Conservation (phyloP, 805 yeast species). For the Zygoascus biomembranicola region DNA sequence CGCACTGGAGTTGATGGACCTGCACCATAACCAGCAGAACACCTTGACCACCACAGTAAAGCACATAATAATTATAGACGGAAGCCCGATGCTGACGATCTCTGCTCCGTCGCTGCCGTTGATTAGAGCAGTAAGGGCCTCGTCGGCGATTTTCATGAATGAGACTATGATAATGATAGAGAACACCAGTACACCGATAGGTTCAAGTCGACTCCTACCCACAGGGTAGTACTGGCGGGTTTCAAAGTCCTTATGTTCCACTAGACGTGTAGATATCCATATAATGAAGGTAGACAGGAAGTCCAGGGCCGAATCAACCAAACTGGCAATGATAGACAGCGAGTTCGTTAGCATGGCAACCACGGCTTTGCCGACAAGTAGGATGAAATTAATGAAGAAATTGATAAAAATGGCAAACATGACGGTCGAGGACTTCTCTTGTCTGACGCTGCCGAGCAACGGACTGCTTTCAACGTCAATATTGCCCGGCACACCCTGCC, state of each 20-base stretch:
- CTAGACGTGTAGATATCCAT: conserved; percentile 43
- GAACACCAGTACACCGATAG: conserved; percentile 68
- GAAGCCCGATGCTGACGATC: conserved; percentile 40
- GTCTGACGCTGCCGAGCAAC: conserved; percentile 40
- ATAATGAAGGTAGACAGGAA: conserved; percentile 69
- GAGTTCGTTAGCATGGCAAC: conserved; percentile 62
- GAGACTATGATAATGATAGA: conserved; percentile 64
- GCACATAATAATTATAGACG: conserved; percentile 53
- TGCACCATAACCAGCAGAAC: conserved; percentile 58
- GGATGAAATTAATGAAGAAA: conserved; percentile 45
- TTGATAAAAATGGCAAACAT: conserved; percentile 56
- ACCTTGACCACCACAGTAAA: conserved; percentile 53
- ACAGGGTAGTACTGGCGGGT: conserved; percentile 45
- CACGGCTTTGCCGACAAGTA: conserved; percentile 50
- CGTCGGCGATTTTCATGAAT: conserved; percentile 63
- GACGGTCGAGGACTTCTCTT: conserved; percentile 39
- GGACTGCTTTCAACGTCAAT: conserved; percentile 51
- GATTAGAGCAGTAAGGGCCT: conserved; percentile 45
- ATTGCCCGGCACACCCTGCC: conserved; percentile 47
- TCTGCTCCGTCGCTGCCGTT: conserved; percentile 24
- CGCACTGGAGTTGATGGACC: conserved; percentile 50
- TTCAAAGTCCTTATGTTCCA: conserved; percentile 37
- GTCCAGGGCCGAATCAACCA: conserved; percentile 69
- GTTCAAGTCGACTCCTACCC: conserved; percentile 66
- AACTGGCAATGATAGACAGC: conserved; percentile 67